A percentile compares a stretch with the other conserved stretches of the same genome.
These are phyloP conservation scores for Pontederia crassipes DNA, from an alignment of 176 grass and related monocot species.

Conservation along the genomic window DNA sequence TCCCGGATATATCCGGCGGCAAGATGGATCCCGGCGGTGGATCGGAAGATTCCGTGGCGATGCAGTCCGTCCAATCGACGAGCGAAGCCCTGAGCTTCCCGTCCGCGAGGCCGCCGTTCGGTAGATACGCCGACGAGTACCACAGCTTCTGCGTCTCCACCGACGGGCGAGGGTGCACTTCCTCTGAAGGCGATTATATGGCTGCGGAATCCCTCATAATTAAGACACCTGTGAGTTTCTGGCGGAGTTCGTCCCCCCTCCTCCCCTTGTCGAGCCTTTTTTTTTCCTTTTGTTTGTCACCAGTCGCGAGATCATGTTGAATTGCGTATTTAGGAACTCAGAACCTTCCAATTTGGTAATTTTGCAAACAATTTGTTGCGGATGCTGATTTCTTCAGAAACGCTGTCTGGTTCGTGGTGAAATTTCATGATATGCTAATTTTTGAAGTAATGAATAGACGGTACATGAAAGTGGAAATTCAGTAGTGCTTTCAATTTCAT, in stretches of 20 bases:
- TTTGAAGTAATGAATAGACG: too few relatives aligned
- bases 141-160: slow-evolving; percentile 21
- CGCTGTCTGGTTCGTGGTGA: too few relatives aligned
- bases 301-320: neutral
- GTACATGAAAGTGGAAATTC: too few relatives aligned
- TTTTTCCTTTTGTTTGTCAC: slow-evolving; percentile 8
- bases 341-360: too few relatives aligned
- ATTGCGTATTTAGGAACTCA: too few relatives aligned
- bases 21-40: too few relatives aligned
- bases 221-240: slow-evolving; percentile 54
- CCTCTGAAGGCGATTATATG: slow-evolving; percentile 17
- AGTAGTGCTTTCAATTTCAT: too few relatives aligned
- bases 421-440: too few relatives aligned
- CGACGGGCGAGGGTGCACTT: neutral
- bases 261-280: neutral
- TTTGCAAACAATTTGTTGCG: too few relatives aligned
- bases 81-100: slow-evolving; percentile 20
- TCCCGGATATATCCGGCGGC: too few relatives aligned
- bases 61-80: slow-evolving; percentile 41
- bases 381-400: too few relatives aligned
- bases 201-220: slow-evolving; percentile 41
- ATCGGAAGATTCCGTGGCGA: neutral
- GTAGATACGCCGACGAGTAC: slow-evolving; percentile 29
- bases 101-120: slow-evolving; percentile 19
- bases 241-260: neutral